Evolutionary conservation across 75 land plant species (phyloP), one percentile per base, ranked within the genome.

Genomic region (Sequoiadendron giganteum): DNA sequence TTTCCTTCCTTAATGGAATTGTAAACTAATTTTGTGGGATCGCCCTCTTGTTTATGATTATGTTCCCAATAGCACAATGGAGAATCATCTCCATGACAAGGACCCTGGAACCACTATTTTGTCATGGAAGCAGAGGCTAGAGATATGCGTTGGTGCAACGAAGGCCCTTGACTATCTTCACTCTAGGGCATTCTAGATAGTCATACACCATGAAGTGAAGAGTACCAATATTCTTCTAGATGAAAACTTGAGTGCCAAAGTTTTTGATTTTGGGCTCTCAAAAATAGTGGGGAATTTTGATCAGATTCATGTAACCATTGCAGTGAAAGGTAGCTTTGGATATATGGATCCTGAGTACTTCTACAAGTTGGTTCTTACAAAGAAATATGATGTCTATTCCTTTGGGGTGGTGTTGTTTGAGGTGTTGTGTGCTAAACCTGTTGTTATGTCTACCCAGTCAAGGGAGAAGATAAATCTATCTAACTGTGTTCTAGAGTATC

Each of bases 301-400:
- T 28, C 34, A 73, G 21, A 87, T 82, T 34, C 90, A 89, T 75
- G 90, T 89, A 21, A 89, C 89, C 88, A 89, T 88, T 52, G 83
- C 58, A 10, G 90, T 89, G 82, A 89, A 89, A 79, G 88, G 90
- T 10, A 89, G 90, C 80, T 89, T 86, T 82, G 76, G 89, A 73
- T 25, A 88, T 49, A 38, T 91, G 65, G 92, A 91, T 75, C 92
- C 92, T 14, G 88, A 91, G 82, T 91, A 91, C 52, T 91, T 91
- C 88, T 54, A 49, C 39, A 87, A 72, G 85, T 84, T 38, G 48
- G 89, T 70, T 72, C 76, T 90, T 32, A 86, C 90, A 2, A 89
- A 87, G 10, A 87, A 87, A 36, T 65, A 78, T 32, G 90, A 90
- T 70, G 90, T 90, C 36, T 90, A 90, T 89, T 87, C 89, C 49